A percentile compares a stretch with the other conserved stretches of the same genome.
phyloP scores from a whole-genome alignment of 2,329 filamentous ascomycete genomes.

The Fusarium caatingaense region DNA sequence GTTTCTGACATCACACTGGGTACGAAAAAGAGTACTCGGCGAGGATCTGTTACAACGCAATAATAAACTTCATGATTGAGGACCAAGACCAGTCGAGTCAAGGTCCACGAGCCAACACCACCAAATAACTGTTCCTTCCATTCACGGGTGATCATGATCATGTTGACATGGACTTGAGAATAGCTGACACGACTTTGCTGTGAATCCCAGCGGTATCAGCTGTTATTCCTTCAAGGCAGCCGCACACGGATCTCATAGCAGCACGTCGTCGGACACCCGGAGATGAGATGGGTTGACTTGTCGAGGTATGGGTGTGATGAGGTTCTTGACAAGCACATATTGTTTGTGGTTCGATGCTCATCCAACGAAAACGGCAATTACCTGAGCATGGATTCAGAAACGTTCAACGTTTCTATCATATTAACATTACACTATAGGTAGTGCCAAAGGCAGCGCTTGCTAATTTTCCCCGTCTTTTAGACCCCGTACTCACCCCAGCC shows the following conservation, averaged over 20 bases:
- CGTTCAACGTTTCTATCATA: conserved; percentile 21
- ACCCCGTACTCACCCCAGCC: conserved; percentile 17
- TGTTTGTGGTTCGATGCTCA: conserved; percentile 8
- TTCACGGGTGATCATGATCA: conserved; percentile 28
- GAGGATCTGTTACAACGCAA: conserved; percentile 33
- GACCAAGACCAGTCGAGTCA: conserved; percentile 43
- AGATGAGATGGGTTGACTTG: conserved; percentile 21
- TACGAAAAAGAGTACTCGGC: conserved; percentile 27
- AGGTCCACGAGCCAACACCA: conserved; percentile 43
- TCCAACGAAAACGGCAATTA: conserved; percentile 9
- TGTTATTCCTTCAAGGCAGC: conserved; percentile 1
- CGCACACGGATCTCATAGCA: conserved; percentile 4
- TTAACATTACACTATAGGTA: conserved; percentile 1
- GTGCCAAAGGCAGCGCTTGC: conserved; percentile 4
- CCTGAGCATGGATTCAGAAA: conserved; percentile 8
- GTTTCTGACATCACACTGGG: conserved; percentile 17
- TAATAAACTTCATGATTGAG: conserved; percentile 46
- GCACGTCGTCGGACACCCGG: conserved; percentile 27
- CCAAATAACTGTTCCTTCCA: conserved; percentile 17
- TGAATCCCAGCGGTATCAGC: not conserved
- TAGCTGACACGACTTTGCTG: conserved; percentile 1
- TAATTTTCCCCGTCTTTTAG: conserved; percentile 25
- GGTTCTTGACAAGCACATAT: conserved; percentile 3
- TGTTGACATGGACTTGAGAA: conserved; percentile 14
- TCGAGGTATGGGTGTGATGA: conserved; percentile 6